Evolutionary conservation across 1,284 basidiomycete species (phyloP).

Genomic region (Quambalaria eucalypti): DNA sequence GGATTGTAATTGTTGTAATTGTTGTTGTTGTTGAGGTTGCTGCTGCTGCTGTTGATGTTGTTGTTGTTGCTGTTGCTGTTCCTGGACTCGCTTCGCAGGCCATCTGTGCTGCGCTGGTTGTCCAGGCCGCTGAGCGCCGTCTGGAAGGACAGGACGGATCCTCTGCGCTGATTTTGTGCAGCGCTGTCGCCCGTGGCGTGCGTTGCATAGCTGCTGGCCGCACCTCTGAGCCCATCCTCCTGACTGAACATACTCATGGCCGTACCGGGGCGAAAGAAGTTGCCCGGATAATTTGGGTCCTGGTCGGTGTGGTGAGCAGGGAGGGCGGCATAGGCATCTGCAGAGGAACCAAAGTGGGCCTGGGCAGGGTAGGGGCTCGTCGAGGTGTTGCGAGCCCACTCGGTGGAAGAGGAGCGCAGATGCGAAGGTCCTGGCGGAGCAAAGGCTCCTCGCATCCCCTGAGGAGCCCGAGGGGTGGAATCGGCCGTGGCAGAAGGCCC

Average conservation of each 20-base stretch:
- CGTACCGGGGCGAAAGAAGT: too few species aligned
- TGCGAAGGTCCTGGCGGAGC: too few species aligned
- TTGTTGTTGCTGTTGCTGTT: too few species aligned
- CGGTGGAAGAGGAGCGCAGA: not conserved
- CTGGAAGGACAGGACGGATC: constrained; percentile 36
- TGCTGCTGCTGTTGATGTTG: too few species aligned
- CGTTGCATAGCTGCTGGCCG: not conserved
- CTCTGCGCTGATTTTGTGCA: constrained; percentile 13
- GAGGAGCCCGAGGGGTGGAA: not conserved
- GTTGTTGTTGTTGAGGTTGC: too few species aligned
- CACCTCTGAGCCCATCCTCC: not conserved
- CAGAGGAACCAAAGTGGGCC: not conserved
- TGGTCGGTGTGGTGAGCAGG: not conserved
- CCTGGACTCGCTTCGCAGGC: not conserved
- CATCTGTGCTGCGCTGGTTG: not conserved
- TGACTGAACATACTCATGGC: too few species aligned
- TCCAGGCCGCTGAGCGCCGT: constrained; percentile 28
- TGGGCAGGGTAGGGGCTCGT: not conserved
- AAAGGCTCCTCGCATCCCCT: not conserved
- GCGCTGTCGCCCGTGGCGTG: constrained; percentile 10
- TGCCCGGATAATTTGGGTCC: not conserved
- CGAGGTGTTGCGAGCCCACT: not conserved
- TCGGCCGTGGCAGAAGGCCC: not conserved
- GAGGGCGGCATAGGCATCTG: not conserved
- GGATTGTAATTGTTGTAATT: too few species aligned